Base-by-base conservation (phyloP, 768 basidiomycete species). In the Amanita pallidorosea region DNA sequence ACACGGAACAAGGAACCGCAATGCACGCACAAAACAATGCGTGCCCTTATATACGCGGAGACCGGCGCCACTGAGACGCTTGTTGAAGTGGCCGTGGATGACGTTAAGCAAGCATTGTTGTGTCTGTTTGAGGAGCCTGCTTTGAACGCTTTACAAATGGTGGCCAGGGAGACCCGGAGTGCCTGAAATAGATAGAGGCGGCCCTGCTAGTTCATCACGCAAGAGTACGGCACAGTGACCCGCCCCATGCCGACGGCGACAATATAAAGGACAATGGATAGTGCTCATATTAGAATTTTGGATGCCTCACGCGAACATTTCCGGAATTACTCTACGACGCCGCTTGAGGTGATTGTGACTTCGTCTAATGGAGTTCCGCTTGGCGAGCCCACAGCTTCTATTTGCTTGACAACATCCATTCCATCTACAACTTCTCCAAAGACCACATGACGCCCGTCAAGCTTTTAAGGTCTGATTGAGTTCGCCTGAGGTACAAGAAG, bases 381-480 rank as follows among this genome's bases (percentile, higher is more conserved):
- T 1, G 55, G 51, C 1, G 67, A 63, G 18, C 77, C 76, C 46
- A 60, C 54, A 0, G 48, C 53, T 65, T 88, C 85, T 45, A 88
- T 74, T 44, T 64, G 64, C 63, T 76, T 77, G 56, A 90, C 79
- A 45, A 85, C 51, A 5, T 82, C 76, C 69, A 83, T 70, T 15
- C 84, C 84, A 35, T 79, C 72, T 22, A 75, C 68, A 49, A 77
- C 81, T 63, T 82, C 80, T 50, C 85, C 85, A 58, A 88, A 86
- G 20, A 87, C 83, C 60, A 84, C 79, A 61, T 82, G 80, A 55
- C 69, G 75, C 51, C 76, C 76, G 61, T 85, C 80, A 44, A 83
- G 73, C 80, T 73, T 43, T 33, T 17, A 47, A 25, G 18, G 34
- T 37, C 20, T 45, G 44, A 36, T 22, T 40, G 40, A 42, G 18